phyloP scores from a whole-genome alignment of 345 rosid genomes.

The Populus simonii region DNA sequence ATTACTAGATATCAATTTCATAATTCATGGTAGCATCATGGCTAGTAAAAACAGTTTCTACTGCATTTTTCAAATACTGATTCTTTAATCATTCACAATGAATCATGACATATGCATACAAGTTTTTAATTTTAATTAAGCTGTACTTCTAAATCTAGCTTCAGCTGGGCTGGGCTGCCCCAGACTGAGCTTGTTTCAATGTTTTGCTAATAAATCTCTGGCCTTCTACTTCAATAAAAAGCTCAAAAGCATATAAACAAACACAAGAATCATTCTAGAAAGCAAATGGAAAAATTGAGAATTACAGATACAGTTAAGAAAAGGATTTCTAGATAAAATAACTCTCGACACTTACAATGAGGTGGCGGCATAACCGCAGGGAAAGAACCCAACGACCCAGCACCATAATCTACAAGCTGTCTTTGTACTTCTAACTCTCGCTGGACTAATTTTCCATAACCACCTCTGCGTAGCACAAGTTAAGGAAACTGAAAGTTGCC shows the following conservation, averaged over 20 bases:
- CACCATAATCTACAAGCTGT: slow-evolving; percentile 90
- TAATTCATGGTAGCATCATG: background rate
- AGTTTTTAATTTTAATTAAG: background rate
- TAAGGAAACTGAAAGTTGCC: slow-evolving; percentile 34
- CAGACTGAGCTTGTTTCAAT: background rate
- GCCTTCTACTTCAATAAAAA: background rate
- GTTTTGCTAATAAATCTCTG: background rate
- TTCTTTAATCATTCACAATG: background rate
- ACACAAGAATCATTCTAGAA: slow-evolving; percentile 1
- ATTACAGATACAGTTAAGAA: background rate
- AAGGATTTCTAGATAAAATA: slow-evolving; percentile 5
- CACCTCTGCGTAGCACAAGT: slow-evolving; percentile 81
- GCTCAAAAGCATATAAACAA: background rate
- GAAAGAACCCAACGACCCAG: slow-evolving; percentile 79
- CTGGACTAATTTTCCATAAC: slow-evolving; percentile 95
- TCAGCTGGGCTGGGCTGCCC: background rate
- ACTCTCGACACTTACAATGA: slow-evolving; percentile 52
- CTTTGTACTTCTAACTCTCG: slow-evolving; percentile 89
- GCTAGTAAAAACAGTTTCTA: background rate
- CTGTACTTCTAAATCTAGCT: background rate
- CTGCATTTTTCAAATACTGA: background rate
- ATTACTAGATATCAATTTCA: background rate
- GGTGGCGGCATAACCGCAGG: slow-evolving; percentile 59
- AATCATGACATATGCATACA: background rate
- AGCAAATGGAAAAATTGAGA: background rate